These are phyloP conservation scores for Lecanoromycetidae sp. DNA, from an alignment of 2,329 filamentous ascomycete species.

Conservation along the genomic window DNA sequence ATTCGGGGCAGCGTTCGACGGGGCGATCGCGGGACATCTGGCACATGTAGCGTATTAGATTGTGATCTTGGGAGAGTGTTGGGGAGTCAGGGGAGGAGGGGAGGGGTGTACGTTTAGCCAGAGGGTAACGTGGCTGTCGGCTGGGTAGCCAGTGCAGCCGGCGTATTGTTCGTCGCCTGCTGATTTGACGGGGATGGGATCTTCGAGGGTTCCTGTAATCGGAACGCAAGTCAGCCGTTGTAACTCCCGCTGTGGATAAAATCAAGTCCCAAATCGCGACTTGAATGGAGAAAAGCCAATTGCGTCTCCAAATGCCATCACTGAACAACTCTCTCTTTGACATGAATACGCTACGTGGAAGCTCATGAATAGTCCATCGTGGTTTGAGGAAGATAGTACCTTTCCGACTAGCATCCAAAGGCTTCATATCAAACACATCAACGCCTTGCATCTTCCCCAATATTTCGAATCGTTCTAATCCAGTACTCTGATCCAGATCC, in stretches of 20 bases:
- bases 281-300: no score
- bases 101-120: slow-evolving; percentile 67
- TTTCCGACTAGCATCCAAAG: slow-evolving; percentile 77
- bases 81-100: not conserved
- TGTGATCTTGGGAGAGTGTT: not conserved
- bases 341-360: no score
- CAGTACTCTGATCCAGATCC: slow-evolving; percentile 90
- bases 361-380: no score
- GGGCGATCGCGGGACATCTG: slow-evolving; percentile 81
- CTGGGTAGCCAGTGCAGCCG: slow-evolving; percentile 89
- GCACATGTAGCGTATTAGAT: not conserved
- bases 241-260: not conserved
- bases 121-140: slow-evolving; percentile 77
- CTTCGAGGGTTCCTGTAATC: slow-evolving; percentile 61
- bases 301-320: no score
- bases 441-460: slow-evolving; percentile 98
- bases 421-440: slow-evolving; percentile 97
- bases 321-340: no score
- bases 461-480: slow-evolving; percentile 96
- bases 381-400: slow-evolving; percentile 42
- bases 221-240: not conserved
- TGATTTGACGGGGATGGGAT: slow-evolving; percentile 83
- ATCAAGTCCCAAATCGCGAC: not conserved
- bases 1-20: slow-evolving; percentile 90
- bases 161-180: slow-evolving; percentile 93